These are phyloP conservation scores for Brassica incana DNA, from an alignment of 345 rosid genomes.

Conservation along the genomic window DNA sequence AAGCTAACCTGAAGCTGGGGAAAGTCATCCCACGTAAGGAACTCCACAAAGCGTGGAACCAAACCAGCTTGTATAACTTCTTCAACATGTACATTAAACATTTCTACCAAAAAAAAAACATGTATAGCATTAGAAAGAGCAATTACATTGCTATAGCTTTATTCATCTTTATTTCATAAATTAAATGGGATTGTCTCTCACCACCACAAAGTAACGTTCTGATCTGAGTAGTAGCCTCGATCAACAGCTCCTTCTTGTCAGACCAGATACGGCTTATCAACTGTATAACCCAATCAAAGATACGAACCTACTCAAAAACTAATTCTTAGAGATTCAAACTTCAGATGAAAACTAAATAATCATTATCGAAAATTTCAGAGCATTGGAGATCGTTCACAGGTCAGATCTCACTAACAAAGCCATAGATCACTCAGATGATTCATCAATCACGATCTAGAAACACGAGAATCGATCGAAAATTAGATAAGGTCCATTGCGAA, in stretches of 20 bases:
- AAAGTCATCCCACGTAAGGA: slow-evolving; percentile 42
- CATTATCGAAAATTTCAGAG: neutral
- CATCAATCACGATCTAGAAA: neutral
- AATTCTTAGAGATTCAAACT: neutral
- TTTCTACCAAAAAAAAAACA: slow-evolving; percentile 31
- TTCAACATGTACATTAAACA: slow-evolving; percentile 37
- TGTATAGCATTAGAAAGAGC: slow-evolving; percentile 17
- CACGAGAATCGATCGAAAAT: neutral
- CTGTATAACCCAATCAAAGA: slow-evolving; percentile 35
- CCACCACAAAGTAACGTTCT: slow-evolving; percentile 42
- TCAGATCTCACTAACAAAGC: neutral
- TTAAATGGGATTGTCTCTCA: slow-evolving; percentile 32
- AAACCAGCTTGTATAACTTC: slow-evolving; percentile 42
- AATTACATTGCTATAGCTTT: too few species aligned
- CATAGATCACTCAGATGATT: too few species aligned
- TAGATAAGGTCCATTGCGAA: neutral
- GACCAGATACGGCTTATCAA: slow-evolving; percentile 42
- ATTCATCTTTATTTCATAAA: neutral
- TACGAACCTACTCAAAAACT: slow-evolving; percentile 27
- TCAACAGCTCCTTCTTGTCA: slow-evolving; percentile 42
- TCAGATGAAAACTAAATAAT: slow-evolving; percentile 1
- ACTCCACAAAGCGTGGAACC: slow-evolving; percentile 44
- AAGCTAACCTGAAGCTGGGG: slow-evolving; percentile 41
- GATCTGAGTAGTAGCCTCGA: slow-evolving; percentile 43
- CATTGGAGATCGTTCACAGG: neutral